phyloP scores from a whole-genome alignment of 2,329 filamentous ascomycete species.

The Xylaria sp. region DNA sequence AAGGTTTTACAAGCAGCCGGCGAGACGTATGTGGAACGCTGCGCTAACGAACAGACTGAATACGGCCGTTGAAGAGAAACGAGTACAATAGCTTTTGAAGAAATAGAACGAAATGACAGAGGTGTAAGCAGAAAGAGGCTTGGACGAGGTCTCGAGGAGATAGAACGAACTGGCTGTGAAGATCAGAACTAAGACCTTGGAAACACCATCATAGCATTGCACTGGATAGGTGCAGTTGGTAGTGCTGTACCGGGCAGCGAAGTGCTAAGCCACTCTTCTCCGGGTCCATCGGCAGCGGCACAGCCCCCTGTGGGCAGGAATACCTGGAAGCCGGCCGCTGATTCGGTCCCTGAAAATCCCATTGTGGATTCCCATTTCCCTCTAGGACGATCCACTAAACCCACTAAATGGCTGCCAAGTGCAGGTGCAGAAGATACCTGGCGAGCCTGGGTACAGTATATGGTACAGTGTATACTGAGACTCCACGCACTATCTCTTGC shows the following conservation, averaged over 20 bases:
- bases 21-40: background rate
- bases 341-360: constrained; percentile 11
- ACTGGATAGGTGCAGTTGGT: background rate
- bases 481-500: no score
- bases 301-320: constrained; percentile 13
- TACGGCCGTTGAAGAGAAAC: constrained; percentile 21
- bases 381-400: background rate
- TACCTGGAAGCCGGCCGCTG: background rate
- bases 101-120: constrained; percentile 27
- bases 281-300: constrained; percentile 20
- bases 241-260: background rate
- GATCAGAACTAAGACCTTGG: constrained; percentile 25
- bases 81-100: constrained; percentile 24
- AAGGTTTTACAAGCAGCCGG: constrained; percentile 13
- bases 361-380: constrained; percentile 2
- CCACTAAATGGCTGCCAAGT: constrained; percentile 11
- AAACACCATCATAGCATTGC: background rate
- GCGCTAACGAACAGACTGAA: constrained; percentile 9
- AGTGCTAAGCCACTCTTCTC: constrained; percentile 27
- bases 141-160: constrained; percentile 9
- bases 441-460: no score
- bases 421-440: background rate
- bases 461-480: background rate
- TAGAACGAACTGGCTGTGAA: constrained; percentile 15
- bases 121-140: constrained; percentile 25